Conservation (phyloP, 2,329 filamentous ascomycete genomes). For the Tolypocladium pustulatum region DNA sequence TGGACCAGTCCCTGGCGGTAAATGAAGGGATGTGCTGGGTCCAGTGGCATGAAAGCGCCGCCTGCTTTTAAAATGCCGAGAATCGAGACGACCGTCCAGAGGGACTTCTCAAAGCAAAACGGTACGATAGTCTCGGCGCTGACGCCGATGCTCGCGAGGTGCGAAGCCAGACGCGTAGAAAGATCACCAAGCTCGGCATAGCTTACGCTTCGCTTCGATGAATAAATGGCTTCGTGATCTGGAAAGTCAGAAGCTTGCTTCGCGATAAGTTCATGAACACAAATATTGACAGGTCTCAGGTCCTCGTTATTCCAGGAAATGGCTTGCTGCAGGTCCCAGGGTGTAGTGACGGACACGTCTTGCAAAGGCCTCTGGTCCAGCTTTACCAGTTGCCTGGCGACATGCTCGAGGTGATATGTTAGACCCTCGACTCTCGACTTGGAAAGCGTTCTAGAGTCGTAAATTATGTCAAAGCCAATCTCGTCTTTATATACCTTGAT, state of each 20-base stretch:
- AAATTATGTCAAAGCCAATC: background rate
- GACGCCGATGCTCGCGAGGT: slow-evolving; percentile 12
- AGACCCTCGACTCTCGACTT: background rate
- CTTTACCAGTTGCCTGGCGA: background rate
- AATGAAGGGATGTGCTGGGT: slow-evolving; percentile 1
- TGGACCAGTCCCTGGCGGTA: slow-evolving; percentile 1
- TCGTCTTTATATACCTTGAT: slow-evolving; percentile 24
- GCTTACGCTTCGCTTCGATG: slow-evolving; percentile 3
- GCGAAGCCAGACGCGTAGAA: slow-evolving; percentile 14
- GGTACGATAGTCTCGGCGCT: background rate
- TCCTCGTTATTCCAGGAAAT: background rate
- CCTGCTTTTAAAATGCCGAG: slow-evolving; percentile 7
- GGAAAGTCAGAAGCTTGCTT: background rate
- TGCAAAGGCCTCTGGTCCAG: background rate
- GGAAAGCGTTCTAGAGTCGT: background rate
- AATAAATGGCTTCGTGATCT: slow-evolving; percentile 1
- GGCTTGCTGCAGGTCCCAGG: background rate
- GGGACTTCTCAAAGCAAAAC: slow-evolving; percentile 8
- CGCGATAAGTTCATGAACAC: slow-evolving; percentile 5
- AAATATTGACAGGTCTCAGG: slow-evolving; percentile 14
- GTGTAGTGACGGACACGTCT: background rate
- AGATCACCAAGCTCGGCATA: slow-evolving; percentile 4
- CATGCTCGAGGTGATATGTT: background rate
- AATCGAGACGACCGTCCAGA: slow-evolving; percentile 3
- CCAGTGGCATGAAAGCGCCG: slow-evolving; percentile 5